A percentile compares a stretch with the other conserved stretches of the same genome.
Conservation (phyloP, 75 land plant species). For the Sequoiadendron giganteum region DNA sequence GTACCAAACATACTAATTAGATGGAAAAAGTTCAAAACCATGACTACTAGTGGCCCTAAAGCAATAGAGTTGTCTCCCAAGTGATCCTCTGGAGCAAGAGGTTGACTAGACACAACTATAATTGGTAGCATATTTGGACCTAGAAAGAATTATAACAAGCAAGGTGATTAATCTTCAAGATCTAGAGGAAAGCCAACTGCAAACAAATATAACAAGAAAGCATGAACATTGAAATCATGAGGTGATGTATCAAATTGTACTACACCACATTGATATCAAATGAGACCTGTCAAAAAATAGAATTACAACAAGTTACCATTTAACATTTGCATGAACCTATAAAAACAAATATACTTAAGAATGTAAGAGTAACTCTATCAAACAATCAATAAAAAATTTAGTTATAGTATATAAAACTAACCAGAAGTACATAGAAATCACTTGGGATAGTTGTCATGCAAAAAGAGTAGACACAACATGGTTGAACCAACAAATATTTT, state of each 20-base stretch:
- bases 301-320: not conserved
- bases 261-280: not conserved
- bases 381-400: not conserved
- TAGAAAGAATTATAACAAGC: not conserved
- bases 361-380: not conserved
- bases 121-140: not conserved
- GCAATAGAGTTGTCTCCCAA: not conserved
- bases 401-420: not conserved
- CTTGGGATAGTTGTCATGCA: not conserved
- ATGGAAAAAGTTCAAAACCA: not conserved
- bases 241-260: not conserved
- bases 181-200: not conserved
- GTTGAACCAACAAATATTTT: not conserved
- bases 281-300: not conserved
- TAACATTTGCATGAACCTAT: not conserved
- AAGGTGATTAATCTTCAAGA: not conserved
- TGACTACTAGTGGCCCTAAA: not conserved
- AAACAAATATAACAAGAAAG: not conserved
- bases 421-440: not conserved
- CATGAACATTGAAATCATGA: not conserved
- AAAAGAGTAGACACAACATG: not conserved
- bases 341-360: not conserved
- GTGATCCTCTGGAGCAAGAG: not conserved
- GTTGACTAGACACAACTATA: not conserved
- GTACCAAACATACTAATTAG: not conserved